Percentiles rank a stretch among this genome's conserved stretches.
These are phyloP conservation scores for Crithidia bombi DNA, from an alignment of 208 protist species.

Conservation along the genomic window DNA sequence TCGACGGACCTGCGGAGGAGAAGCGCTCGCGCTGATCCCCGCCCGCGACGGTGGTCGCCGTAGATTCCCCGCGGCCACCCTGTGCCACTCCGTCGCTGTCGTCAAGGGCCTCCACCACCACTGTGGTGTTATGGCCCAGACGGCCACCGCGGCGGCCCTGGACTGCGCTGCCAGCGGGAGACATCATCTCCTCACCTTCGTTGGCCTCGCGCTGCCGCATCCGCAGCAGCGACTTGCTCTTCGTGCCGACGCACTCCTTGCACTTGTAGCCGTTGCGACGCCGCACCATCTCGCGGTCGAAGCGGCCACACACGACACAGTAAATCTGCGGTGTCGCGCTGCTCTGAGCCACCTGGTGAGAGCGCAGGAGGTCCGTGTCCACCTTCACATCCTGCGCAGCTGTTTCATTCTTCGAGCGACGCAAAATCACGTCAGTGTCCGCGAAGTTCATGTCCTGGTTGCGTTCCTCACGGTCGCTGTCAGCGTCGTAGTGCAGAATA, in stretches of 20 bases:
- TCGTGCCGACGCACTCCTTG: conserved; percentile 74
- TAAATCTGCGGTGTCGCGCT: conserved; percentile 61
- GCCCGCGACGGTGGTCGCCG: background rate
- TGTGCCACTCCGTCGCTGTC: conserved; percentile 3
- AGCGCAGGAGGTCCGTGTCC: conserved; percentile 70
- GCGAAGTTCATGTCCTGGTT: conserved; percentile 75
- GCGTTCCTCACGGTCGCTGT: conserved; percentile 74
- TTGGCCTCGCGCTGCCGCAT: conserved; percentile 50
- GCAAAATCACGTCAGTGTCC: conserved; percentile 78
- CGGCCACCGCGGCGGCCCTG: conserved; percentile 13
- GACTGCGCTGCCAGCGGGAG: background rate
- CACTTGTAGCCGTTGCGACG: conserved; percentile 84
- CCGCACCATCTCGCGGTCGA: conserved; percentile 79
- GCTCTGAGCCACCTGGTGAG: conserved; percentile 40
- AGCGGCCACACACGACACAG: conserved; percentile 84
- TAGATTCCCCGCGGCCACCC: background rate
- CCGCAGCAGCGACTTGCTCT: conserved; percentile 74
- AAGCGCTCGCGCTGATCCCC: background rate
- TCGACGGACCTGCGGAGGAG: background rate
- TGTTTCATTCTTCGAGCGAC: conserved; percentile 45
- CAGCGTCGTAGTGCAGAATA: conserved; percentile 73
- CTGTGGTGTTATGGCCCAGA: conserved; percentile 21
- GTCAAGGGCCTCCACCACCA: conserved; percentile 32
- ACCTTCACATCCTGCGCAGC: conserved; percentile 57
- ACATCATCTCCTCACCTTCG: conserved; percentile 8